Conservation (phyloP, 352 stramenopile species). For the Phytophthora rubi region DNA sequence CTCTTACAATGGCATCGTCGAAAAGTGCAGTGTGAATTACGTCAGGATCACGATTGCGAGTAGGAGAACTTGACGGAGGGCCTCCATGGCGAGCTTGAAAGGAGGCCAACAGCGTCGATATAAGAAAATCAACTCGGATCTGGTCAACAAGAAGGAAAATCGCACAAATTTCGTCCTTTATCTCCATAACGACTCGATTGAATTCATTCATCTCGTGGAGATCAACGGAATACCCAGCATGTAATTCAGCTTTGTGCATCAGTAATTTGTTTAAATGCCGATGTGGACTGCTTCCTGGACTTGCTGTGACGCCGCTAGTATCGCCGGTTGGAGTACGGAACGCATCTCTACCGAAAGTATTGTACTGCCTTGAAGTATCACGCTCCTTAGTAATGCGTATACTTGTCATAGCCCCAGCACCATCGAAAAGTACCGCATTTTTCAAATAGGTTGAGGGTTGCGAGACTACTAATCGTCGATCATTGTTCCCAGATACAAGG, state of each 20-base stretch:
- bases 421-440: slow-evolving; percentile 50
- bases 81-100: slow-evolving; percentile 47
- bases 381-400: slow-evolving; percentile 39
- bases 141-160: slow-evolving; percentile 67
- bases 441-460: slow-evolving; percentile 30
- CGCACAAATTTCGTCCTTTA: slow-evolving; percentile 76
- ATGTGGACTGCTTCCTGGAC: slow-evolving; percentile 17
- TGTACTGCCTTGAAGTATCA: slow-evolving; percentile 34
- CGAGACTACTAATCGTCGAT: slow-evolving; percentile 11
- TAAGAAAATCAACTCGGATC: slow-evolving; percentile 68
- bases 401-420: slow-evolving; percentile 35
- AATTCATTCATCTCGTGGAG: slow-evolving; percentile 50
- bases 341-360: not conserved
- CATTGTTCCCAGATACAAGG: slow-evolving; percentile 12
- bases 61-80: slow-evolving; percentile 23
- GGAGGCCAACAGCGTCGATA: slow-evolving; percentile 59
- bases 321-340: slow-evolving; percentile 8
- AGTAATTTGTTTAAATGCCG: slow-evolving; percentile 29
- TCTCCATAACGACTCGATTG: slow-evolving; percentile 69
- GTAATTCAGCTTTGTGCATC: slow-evolving; percentile 19
- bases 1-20: slow-evolving; percentile 30
- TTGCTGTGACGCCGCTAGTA: slow-evolving; percentile 3
- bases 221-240: slow-evolving; percentile 9
- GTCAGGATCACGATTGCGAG: slow-evolving; percentile 30
- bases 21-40: slow-evolving; percentile 34